phyloP scores from a whole-genome alignment of 768 basidiomycete genomes.

The Mycena kentingensis region DNA sequence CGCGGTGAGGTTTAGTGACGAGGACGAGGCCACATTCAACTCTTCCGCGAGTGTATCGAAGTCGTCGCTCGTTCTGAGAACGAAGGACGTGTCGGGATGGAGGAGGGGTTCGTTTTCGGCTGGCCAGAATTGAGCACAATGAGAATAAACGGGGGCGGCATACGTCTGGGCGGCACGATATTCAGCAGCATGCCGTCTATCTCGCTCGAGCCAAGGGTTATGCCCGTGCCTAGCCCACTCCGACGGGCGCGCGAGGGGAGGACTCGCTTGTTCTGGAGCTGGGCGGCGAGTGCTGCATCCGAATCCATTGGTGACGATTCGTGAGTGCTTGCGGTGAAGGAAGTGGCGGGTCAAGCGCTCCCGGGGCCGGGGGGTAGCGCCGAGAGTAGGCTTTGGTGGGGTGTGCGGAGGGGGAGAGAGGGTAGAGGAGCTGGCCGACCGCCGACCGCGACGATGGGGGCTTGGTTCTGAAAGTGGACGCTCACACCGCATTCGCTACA shows the following conservation, averaged over 20 bases:
- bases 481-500: no score
- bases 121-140: constrained; percentile 34
- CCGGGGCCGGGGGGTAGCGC: no score
- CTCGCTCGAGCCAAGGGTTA: constrained; percentile 55
- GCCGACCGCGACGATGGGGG: no score
- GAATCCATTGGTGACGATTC: constrained; percentile 47
- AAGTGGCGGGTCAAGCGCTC: no score
- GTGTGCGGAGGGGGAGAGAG: no score
- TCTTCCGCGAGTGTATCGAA: constrained; percentile 42
- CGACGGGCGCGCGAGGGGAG: constrained; percentile 80
- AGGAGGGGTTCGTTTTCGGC: constrained; percentile 72
- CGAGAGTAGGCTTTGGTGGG: no score
- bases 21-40: constrained; percentile 35
- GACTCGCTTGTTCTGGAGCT: constrained; percentile 58
- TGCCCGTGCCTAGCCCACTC: constrained; percentile 72
- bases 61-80: constrained; percentile 72
- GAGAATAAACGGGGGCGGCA: constrained; percentile 29
- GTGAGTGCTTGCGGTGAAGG: no score
- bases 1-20: constrained; percentile 56
- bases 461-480: no score
- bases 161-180: constrained; percentile 75
- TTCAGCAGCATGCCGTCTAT: constrained; percentile 84
- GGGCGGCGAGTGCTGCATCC: constrained; percentile 36
- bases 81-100: no score
- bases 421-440: no score